Evolutionary conservation across 2,329 filamentous ascomycete species (phyloP), one percentile per base, ranked within the genome.

Genomic region (Monascus ruber): DNA sequence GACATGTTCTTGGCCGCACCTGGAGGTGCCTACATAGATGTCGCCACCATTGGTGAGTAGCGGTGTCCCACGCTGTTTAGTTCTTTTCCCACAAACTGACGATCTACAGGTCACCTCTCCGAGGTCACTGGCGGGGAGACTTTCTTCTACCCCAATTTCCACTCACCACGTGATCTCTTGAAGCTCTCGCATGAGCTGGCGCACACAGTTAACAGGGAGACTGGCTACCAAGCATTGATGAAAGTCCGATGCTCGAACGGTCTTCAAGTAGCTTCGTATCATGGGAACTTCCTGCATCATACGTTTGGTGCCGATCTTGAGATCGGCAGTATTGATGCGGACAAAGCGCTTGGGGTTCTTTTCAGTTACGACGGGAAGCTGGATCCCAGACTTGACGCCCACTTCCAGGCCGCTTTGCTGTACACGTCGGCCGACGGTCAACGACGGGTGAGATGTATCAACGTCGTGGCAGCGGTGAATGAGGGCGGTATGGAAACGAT

Each of bases 211-310:
- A 87, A 80, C 2, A 76, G 91, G 46, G 88, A 95, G 60, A 94
- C 89, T 35, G 91, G 91, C 24, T 96, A 85, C 68, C 89, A 95
- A 63, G 87, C 87, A 17, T 70, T 98, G 51, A 93, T 98, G 85
- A 98, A 98, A 70, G 89, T 98, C 42, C 83, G 91, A 45, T 98
- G 91, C 67, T 95, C 88, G 11, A 98, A 94, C 53, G 91, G 91
- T 11, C 71, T 98, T 38, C 91, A 98, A 59, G 83, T 98, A 10
- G 79, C 85, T 10, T 77, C 79, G n/a, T 98, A 98, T 56, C 86
- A 94, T 54, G 91, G 91, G 49, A 94, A 94, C 65, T 98, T 96
- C 58, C 76, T 93, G 37, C 91, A 98, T 56, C 87, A 95, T 64
- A 91, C 85, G 0, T 94, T 94, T 55, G 88, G 87, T 7, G 87